Conservation (phyloP, 1,139 yeast genomes). For the Cylindricascospora bacillispora region DNA sequence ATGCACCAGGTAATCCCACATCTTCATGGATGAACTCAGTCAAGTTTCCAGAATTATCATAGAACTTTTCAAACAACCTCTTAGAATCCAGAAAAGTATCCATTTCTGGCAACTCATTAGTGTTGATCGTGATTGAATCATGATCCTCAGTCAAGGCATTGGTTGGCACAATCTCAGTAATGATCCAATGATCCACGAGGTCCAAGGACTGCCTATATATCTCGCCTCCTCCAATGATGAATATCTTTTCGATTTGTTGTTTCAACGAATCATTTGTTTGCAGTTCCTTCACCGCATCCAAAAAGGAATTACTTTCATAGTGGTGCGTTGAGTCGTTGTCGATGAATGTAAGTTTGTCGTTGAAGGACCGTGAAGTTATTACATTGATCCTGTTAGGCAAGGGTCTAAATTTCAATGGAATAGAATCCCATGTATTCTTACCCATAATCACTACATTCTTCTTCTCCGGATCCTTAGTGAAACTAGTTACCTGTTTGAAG, state of each 20-base stretch:
- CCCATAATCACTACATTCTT: conserved; percentile 91
- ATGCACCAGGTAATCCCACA: conserved; percentile 10
- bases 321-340: neutral
- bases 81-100: conserved; percentile 42
- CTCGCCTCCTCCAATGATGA: conserved; percentile 90
- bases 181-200: conserved; percentile 42
- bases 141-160: conserved; percentile 23
- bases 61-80: conserved; percentile 13
- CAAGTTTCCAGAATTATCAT: conserved; percentile 8
- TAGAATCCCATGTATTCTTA: conserved; percentile 89
- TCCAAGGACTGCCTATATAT: conserved; percentile 49
- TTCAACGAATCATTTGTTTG: neutral
- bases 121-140: too few species aligned
- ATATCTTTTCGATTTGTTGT: conserved; percentile 39
- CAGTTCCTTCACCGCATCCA: conserved; percentile 1
- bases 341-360: conserved; percentile 6
- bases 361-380: conserved; percentile 45
- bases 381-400: conserved; percentile 64
- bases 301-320: conserved; percentile 2
- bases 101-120: conserved; percentile 43
- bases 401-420: conserved; percentile 76
- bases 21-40: conserved; percentile 12
- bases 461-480: conserved; percentile 23
- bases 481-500: conserved; percentile 61
- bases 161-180: conserved; percentile 52